These are phyloP conservation scores for Fusarium acutatum DNA, from an alignment of 2,329 filamentous ascomycete genomes.

Conservation along the genomic window DNA sequence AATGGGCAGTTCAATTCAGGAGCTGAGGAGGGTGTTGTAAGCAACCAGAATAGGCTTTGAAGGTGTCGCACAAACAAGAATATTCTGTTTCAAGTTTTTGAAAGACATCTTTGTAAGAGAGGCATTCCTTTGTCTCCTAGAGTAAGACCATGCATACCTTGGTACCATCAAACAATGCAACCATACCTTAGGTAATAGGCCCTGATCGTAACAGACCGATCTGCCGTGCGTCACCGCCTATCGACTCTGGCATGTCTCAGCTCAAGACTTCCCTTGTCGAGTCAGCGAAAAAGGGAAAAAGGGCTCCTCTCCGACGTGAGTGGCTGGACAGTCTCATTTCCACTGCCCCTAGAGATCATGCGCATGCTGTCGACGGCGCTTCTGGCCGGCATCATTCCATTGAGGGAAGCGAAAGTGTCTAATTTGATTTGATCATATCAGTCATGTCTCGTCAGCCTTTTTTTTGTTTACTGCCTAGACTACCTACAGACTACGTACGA, in stretches of 20 bases:
- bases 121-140: conserved; percentile 3
- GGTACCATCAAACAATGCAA: neutral
- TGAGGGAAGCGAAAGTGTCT: conserved; percentile 28
- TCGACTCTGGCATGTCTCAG: neutral
- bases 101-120: neutral
- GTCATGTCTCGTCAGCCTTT: neutral
- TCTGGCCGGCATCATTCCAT: conserved; percentile 14
- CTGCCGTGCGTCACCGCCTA: conserved; percentile 16
- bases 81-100: neutral
- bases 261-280: neutral
- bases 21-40: neutral
- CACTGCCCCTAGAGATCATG: conserved; percentile 16
- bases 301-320: conserved; percentile 6
- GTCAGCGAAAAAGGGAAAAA: conserved; percentile 15
- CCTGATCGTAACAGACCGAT: neutral
- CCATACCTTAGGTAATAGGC: neutral
- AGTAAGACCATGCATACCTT: neutral
- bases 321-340: conserved; percentile 30
- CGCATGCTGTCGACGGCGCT: neutral
- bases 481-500: neutral
- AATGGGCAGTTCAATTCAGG: neutral
- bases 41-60: neutral
- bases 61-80: no score
- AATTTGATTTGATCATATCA: conserved; percentile 20
- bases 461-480: neutral